Evolutionary conservation across 805 yeast genomes (phyloP), one percentile per base, ranked within the genome.

Genomic region (Monosporozyma siamensis): DNA sequence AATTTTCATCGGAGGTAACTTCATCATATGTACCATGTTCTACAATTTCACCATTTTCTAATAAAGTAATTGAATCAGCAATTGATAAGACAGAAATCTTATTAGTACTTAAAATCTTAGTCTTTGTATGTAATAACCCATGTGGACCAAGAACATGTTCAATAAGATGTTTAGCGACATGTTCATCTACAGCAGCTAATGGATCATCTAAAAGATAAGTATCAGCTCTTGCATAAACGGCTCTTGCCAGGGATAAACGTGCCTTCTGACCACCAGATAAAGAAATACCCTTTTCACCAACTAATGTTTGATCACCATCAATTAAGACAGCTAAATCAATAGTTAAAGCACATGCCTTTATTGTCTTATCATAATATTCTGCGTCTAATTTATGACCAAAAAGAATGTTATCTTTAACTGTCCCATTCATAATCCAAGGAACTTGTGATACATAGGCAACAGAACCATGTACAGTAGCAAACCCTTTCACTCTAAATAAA

Each of bases 181-280:
- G 98, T 54, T 88, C 97, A 65, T 92, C 98, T 34, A 92, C 98
- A 21, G 98, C 98, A 59, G 95, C 82, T 46, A 92, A 72, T 8
- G 95, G 85, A 64, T 92, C 98, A 61, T 92, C 98, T 48, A 92
- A 66, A 32, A 92, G 66, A 59, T 86, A 88, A 24, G 92, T 77
- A 57, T 92, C 97, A 3, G 97, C 94, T 50, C 97, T 74, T 10
- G 95, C 76, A 59, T 92, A 92, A 8, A 92, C 95, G 10, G 98
- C 97, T 59, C 98, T 77, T 0, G 98, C 98, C 41, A 92, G 72
- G 1, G 95, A 80, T 29, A 92, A 72, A 61, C 98, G 79, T 0
- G 98, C 97, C 71, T 92, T 92, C 64, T 92, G 98, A 36, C 98
- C 98, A 40, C 98, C 98, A 34, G 95, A 85, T 39, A 92, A 70